These are phyloP conservation scores for Clonostachys rhizophaga DNA, from an alignment of 2,329 filamentous ascomycete species.

Conservation along the genomic window DNA sequence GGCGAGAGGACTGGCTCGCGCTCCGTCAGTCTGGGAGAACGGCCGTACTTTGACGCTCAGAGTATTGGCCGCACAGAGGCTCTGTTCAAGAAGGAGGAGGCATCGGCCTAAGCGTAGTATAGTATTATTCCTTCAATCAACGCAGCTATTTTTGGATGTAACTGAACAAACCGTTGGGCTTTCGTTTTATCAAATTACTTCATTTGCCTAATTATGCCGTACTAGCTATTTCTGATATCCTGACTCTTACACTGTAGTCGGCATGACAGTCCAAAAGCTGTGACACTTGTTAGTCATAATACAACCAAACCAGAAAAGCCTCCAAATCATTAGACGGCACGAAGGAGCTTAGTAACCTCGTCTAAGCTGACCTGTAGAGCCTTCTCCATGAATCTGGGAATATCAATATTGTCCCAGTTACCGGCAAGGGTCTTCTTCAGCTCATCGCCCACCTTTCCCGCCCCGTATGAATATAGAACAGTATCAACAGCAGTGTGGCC, in stretches of 20 bases:
- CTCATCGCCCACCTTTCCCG: conserved; percentile 11
- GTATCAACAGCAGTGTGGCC: conserved; percentile 27
- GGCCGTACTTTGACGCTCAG: conserved; percentile 44
- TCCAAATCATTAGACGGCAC: not conserved
- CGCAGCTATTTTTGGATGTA: too few species aligned
- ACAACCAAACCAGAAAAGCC: too few species aligned
- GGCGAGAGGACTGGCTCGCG: conserved; percentile 44
- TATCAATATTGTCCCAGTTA: conserved; percentile 20
- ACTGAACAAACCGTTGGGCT: too few species aligned
- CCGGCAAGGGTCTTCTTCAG: conserved; percentile 15
- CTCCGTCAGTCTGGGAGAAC: conserved; percentile 47
- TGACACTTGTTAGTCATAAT: too few species aligned
- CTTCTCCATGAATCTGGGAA: conserved; percentile 17
- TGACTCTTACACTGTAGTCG: too few species aligned
- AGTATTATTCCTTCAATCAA: too few species aligned
- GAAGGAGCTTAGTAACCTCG: conserved; percentile 13
- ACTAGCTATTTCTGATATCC: too few species aligned
- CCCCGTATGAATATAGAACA: conserved; percentile 23
- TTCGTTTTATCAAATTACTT: too few species aligned
- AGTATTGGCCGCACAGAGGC: conserved; percentile 15
- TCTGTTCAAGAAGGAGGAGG: not conserved
- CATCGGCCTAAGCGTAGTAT: too few species aligned
- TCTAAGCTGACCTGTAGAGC: conserved; percentile 16
- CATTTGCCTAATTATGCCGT: too few species aligned
- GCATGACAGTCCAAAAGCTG: too few species aligned